Evolutionary conservation across 2,329 filamentous ascomycete genomes (phyloP), one percentile per base, ranked within the genome.

Genomic region (Apiospora pterosperma): DNA sequence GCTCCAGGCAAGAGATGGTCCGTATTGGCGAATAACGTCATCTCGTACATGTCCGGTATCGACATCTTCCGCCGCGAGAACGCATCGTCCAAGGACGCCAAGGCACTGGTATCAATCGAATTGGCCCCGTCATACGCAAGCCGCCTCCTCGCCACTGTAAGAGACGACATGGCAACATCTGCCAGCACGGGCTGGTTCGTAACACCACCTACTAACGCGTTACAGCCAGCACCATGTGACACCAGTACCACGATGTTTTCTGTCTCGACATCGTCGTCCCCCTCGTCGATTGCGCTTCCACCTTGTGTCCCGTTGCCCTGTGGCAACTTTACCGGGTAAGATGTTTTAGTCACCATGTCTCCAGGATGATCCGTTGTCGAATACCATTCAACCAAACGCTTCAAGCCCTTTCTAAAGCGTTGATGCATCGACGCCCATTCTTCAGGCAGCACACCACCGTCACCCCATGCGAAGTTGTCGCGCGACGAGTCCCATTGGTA

Each of bases 361-460:
- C 81, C 80, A 3, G 85, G 82, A 31, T 80, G 77, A 36, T 85
- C 82, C 8, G 78, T 81, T 68, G 76, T 88, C 71, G 75, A 83
- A 74, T 99, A 99, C 92, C 93, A 98, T 65, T 90, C 85, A 14
- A 97, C 82, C 80, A 97, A 85, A 55, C 88, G 87, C 69, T 92
- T 89, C 42, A 97, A 77, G 1, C 95, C 95, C 67, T 84, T 87
- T 41, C 93, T 86, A 72, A 98, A 97, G 25, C 96, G 87, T 74
- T 90, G 90, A 77, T 99, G 96, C 96, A 99, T 98, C 4, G 88
- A 84, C 36, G 92, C 91, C 96, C 96, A 99, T 77, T 98, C 96
- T 77, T 99, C 96, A 1, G 92, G 93, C 71, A 92, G 92, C 52
- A 90, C 85, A 42, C 95, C 96, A 11, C 95, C 95, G 71, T 93